A percentile compares a stretch with the other conserved stretches of the same genome.
phyloP scores from a whole-genome alignment of 2,329 filamentous ascomycete genomes.

The Pseudomassariella vexata region DNA sequence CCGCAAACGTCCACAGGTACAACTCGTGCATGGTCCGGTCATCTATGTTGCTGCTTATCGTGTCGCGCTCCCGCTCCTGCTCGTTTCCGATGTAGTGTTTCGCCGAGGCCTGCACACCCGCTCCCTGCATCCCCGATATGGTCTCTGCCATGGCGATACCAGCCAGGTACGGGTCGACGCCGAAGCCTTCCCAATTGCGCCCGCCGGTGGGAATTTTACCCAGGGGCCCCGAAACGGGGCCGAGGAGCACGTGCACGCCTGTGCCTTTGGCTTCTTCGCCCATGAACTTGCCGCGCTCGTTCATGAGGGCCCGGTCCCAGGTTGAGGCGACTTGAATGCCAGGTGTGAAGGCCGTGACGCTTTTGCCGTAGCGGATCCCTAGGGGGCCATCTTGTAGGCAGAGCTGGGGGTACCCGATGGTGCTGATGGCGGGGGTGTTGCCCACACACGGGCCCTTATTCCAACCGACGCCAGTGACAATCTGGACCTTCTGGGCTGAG shows the following conservation, averaged over 20 bases:
- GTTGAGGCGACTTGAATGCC: conserved; percentile 74
- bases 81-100: conserved; percentile 66
- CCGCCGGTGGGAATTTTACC: conserved; percentile 69
- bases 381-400: conserved; percentile 79
- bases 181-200: conserved; percentile 80
- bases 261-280: conserved; percentile 64
- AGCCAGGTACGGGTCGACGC: conserved; percentile 68
- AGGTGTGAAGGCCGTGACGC: conserved; percentile 72
- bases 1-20: conserved; percentile 63
- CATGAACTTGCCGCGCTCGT: conserved; percentile 61
- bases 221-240: conserved; percentile 69
- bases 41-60: conserved; percentile 51
- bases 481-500: conserved; percentile 69
- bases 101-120: conserved; percentile 44
- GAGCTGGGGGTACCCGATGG: conserved; percentile 62
- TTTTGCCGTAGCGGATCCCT: conserved; percentile 65
- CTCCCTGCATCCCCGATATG: conserved; percentile 49
- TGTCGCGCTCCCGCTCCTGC: conserved; percentile 55
- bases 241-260: conserved; percentile 70
- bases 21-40: conserved; percentile 65
- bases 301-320: conserved; percentile 73
- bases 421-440: conserved; percentile 49
- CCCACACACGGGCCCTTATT: conserved; percentile 63
- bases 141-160: conserved; percentile 59
- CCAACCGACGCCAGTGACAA: conserved; percentile 76